phyloP scores from a whole-genome alignment of 495 filamentous ascomycete species.

The Aspergillus affinis region DNA sequence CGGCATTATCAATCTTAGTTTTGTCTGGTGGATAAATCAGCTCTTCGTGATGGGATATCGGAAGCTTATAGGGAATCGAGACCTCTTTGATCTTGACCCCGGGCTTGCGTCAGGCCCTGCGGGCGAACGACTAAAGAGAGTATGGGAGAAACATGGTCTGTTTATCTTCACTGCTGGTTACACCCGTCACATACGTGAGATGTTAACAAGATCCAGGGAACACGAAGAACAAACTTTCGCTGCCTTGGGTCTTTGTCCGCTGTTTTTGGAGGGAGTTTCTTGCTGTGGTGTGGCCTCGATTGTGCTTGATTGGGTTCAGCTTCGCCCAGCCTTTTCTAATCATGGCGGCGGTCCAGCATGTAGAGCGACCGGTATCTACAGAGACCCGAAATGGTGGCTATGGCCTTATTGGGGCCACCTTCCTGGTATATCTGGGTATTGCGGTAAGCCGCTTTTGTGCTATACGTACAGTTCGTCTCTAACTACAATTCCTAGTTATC shows the following conservation, averaged over 20 bases:
- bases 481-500: constrained; percentile 3
- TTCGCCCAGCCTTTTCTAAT: constrained; percentile 10
- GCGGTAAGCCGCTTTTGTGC: constrained; percentile 1
- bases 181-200: not conserved
- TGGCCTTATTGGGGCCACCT: constrained; percentile 8
- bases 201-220: constrained; percentile 1
- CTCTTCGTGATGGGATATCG: constrained; percentile 1
- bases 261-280: constrained; percentile 5
- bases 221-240: not conserved
- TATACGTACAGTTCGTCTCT: not conserved
- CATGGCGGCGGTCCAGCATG: constrained; percentile 1
- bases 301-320: constrained; percentile 9
- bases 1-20: not conserved
- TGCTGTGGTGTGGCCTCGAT: not conserved
- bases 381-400: constrained; percentile 1
- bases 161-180: not conserved
- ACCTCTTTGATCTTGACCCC: constrained; percentile 9
- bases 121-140: constrained; percentile 2
- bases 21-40: not conserved
- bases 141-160: constrained; percentile 8
- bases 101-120: constrained; percentile 1
- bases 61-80: constrained; percentile 2
- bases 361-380: not conserved
- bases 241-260: constrained; percentile 3
- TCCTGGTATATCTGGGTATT: not conserved